Evolutionary conservation across 352 stramenopile genomes (phyloP).

Genomic region (Pythium apleroticum): DNA sequence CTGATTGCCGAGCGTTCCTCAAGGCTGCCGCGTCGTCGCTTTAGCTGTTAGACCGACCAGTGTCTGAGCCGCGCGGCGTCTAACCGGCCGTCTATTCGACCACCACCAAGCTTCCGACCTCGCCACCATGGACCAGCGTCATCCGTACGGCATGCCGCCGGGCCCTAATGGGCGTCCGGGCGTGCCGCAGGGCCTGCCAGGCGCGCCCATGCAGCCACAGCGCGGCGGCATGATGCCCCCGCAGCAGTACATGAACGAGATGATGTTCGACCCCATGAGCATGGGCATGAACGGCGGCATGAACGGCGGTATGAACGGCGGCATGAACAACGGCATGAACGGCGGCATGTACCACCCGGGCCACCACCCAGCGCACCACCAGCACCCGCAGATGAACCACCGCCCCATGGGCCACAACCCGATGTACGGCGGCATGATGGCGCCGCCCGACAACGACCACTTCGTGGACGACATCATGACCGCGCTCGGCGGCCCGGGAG

Average conservation of each 20-base stretch:
- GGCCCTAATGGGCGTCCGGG: constrained; percentile 27
- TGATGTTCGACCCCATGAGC: constrained; percentile 70
- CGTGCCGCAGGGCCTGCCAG: constrained; percentile 33
- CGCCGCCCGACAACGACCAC: constrained; percentile 58
- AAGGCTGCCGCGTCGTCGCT: not conserved
- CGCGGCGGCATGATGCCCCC: constrained; percentile 42
- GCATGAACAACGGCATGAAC: constrained; percentile 55
- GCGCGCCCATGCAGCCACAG: constrained; percentile 39
- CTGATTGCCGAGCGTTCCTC: constrained; percentile 1
- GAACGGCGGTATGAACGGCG: constrained; percentile 53
- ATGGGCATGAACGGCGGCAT: constrained; percentile 62
- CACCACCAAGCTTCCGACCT: not conserved
- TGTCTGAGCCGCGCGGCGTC: constrained; percentile 17
- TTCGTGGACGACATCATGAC: constrained; percentile 74
- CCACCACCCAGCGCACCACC: constrained; percentile 45
- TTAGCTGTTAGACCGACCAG: not conserved
- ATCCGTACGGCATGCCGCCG: constrained; percentile 56
- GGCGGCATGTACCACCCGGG: constrained; percentile 41
- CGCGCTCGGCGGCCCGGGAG: constrained; percentile 48
- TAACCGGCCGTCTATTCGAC: not conserved
- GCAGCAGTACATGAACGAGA: constrained; percentile 76
- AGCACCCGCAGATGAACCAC: constrained; percentile 28
- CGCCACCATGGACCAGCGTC: constrained; percentile 56
- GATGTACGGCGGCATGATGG: constrained; percentile 53
- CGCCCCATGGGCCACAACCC: constrained; percentile 34